These are phyloP conservation scores for Saxispiralis lemnorum DNA, from an alignment of 495 filamentous ascomycete genomes.

Conservation along the genomic window DNA sequence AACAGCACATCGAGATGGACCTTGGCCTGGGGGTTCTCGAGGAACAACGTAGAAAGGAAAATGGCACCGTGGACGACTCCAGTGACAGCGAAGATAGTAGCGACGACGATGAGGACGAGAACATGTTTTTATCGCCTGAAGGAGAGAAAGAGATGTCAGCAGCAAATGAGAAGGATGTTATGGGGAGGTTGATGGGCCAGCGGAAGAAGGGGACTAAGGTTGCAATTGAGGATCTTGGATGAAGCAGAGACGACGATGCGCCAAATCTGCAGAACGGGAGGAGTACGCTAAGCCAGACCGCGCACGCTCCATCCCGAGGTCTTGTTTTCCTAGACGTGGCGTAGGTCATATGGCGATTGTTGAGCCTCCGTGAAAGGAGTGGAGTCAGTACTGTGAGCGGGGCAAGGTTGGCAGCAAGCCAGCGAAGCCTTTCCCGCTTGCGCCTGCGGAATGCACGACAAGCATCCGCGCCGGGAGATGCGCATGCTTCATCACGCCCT, in stretches of 20 bases:
- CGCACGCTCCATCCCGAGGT: too few relatives aligned
- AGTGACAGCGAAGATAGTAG: background rate
- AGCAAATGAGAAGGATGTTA: background rate
- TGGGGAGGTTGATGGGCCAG: conserved; percentile 9
- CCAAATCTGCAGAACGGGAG: too few relatives aligned
- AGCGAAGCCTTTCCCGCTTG: too few relatives aligned
- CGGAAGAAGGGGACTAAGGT: background rate
- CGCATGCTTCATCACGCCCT: too few relatives aligned
- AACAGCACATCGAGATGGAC: conserved; percentile 15
- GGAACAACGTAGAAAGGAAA: background rate
- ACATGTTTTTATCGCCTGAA: background rate
- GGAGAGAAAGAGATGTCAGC: background rate
- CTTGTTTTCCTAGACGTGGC: too few relatives aligned
- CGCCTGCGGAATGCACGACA: too few relatives aligned
- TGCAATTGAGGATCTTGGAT: conserved; percentile 1
- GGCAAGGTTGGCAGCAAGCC: too few relatives aligned
- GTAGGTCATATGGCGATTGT: too few relatives aligned
- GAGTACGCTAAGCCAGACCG: too few relatives aligned
- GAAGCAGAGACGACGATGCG: background rate
- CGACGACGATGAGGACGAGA: background rate
- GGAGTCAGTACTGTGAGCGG: too few relatives aligned
- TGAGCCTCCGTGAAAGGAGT: too few relatives aligned
- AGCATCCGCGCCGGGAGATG: too few relatives aligned
- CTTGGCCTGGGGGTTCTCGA: conserved; percentile 15
- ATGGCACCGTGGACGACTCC: background rate